Conservation (phyloP, 805 yeast genomes). For the Dipodascus albidus region DNA sequence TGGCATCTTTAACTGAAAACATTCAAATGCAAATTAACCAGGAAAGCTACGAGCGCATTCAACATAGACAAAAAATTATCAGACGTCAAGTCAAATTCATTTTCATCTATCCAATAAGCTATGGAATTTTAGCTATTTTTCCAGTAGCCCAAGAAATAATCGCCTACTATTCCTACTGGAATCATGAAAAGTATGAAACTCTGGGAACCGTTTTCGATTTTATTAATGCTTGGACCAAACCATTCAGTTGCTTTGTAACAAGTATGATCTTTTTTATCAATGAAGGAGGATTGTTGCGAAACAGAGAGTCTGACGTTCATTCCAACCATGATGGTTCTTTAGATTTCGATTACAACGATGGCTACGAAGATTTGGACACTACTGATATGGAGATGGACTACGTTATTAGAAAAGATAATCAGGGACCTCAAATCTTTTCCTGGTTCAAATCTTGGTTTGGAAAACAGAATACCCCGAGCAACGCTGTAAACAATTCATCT, state of each 20-base stretch:
- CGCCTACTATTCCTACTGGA: no score
- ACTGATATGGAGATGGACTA: background rate
- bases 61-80: slow-evolving; percentile 50
- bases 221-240: slow-evolving; percentile 63
- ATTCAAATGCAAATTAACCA: background rate
- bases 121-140: slow-evolving; percentile 66
- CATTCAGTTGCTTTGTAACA: slow-evolving; percentile 76
- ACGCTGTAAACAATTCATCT: no score
- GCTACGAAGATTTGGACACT: background rate
- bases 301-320: no score
- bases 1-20: background rate
- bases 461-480: no score
- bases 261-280: slow-evolving; percentile 66
- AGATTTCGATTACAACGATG: background rate
- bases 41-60: slow-evolving; percentile 44
- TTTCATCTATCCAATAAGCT: slow-evolving; percentile 75
- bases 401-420: background rate
- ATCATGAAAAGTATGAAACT: no score
- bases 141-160: slow-evolving; percentile 61
- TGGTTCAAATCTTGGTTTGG: background rate
- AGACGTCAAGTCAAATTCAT: slow-evolving; percentile 66
- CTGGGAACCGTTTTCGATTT: slow-evolving; percentile 29
- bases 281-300: slow-evolving; percentile 18
- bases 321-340: background rate
- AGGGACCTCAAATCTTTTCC: no score